Conservation (phyloP, 257 asterid genomes). For the Fraxinus cuspidata region DNA sequence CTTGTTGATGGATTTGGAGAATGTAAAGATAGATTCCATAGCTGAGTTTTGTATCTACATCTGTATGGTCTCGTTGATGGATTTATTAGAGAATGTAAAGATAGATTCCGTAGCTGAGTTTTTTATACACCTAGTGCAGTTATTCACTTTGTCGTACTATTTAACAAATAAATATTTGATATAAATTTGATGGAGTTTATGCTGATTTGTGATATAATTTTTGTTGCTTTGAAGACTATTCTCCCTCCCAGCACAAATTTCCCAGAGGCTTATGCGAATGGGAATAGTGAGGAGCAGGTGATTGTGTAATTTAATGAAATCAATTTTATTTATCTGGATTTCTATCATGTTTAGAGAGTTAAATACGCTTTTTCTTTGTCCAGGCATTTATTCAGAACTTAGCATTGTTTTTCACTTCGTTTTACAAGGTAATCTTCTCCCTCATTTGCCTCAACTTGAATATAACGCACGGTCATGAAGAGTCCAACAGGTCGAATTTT, state of each 20-base stretch:
- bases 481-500: neutral
- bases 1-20: neutral
- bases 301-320: slow-evolving; percentile 14
- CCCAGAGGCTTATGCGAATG: slow-evolving; percentile 79
- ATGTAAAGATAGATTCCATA: neutral
- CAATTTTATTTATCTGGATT: neutral
- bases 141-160: neutral
- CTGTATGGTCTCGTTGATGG: neutral
- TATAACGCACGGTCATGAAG: neutral
- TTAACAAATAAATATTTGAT: neutral
- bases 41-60: neutral
- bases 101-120: neutral
- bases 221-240: slow-evolving; percentile 51
- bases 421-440: slow-evolving; percentile 66
- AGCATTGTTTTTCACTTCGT: slow-evolving; percentile 93
- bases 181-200: slow-evolving; percentile 1
- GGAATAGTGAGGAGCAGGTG: slow-evolving; percentile 93
- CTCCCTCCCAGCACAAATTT: slow-evolving; percentile 73
- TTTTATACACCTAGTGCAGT: neutral
- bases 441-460: neutral
- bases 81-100: neutral
- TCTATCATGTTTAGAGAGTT: slow-evolving; percentile 4
- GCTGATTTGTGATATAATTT: slow-evolving; percentile 20
- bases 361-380: slow-evolving; percentile 17
- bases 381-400: slow-evolving; percentile 96